phyloP scores from a whole-genome alignment of 2,329 filamentous ascomycete species.

The Tricladium varicosporioides region DNA sequence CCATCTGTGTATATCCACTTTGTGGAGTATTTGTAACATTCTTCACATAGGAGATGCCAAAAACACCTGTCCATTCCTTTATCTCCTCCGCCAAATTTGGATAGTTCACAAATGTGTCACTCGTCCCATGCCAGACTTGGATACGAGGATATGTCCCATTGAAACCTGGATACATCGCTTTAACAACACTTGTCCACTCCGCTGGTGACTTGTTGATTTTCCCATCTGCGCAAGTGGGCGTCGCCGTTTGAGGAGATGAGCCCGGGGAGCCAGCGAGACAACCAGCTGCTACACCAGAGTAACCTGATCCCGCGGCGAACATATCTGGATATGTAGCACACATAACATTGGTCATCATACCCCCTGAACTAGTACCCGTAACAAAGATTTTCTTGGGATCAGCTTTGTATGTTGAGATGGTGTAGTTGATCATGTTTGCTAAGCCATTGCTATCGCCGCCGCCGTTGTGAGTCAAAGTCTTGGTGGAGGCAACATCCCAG shows the following conservation, averaged over 20 bases:
- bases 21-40: conserved; percentile 1
- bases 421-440: conserved; percentile 56
- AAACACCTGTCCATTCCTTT: conserved; percentile 40
- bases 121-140: conserved; percentile 32
- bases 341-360: conserved; percentile 52
- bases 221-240: conserved; percentile 45
- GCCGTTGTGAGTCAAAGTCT: conserved; percentile 52
- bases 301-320: conserved; percentile 44
- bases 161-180: conserved; percentile 38
- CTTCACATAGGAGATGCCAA: conserved; percentile 1
- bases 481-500: conserved; percentile 56
- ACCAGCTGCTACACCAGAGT: conserved; percentile 44
- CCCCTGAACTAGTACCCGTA: conserved; percentile 48
- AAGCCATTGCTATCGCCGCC: conserved; percentile 55
- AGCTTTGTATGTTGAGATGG: conserved; percentile 48
- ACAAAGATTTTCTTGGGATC: conserved; percentile 52
- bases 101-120: conserved; percentile 37
- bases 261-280: conserved; percentile 41
- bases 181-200: conserved; percentile 45
- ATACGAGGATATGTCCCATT: conserved; percentile 24
- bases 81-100: conserved; percentile 41
- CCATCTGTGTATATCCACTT: neutral
- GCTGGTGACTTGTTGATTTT: conserved; percentile 33
- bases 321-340: conserved; percentile 47
- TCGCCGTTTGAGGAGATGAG: conserved; percentile 46